These are phyloP conservation scores for Dactylis glomerata DNA, from an alignment of 176 grass and related monocot genomes.

Conservation along the genomic window DNA sequence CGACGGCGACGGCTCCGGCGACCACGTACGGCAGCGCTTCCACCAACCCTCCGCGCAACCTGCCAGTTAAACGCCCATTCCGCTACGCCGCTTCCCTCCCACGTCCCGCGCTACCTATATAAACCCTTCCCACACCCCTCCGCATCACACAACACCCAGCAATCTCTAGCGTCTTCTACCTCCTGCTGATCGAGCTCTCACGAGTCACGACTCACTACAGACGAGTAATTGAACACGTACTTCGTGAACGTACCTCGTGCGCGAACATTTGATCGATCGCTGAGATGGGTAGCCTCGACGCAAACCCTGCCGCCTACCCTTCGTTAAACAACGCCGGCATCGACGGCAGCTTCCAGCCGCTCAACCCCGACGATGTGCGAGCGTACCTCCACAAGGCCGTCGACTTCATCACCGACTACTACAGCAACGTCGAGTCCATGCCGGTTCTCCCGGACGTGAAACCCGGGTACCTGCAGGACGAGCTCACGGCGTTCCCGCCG, in stretches of 20 bases:
- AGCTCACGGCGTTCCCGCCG: neutral
- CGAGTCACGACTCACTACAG: neutral
- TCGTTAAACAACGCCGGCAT: neutral
- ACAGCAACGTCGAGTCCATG: neutral
- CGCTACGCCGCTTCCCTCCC: neutral
- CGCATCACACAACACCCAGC: neutral
- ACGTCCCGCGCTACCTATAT: neutral
- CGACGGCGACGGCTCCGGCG: too few species aligned
- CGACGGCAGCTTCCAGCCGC: neutral
- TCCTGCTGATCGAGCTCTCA: neutral
- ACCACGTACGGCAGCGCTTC: neutral
- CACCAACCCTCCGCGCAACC: neutral
- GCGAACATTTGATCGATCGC: neutral
- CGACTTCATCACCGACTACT: constrained; percentile 4
- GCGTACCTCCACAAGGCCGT: constrained; percentile 7
- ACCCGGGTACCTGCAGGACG: neutral
- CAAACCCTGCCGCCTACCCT: neutral
- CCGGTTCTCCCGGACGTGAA: neutral
- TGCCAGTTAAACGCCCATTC: neutral
- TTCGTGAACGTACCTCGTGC: neutral
- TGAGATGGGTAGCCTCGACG: neutral
- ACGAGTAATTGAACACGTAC: neutral
- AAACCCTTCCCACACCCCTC: neutral
- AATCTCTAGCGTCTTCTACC: neutral
- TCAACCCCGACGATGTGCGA: neutral